Evolutionary conservation across 2,329 filamentous ascomycete genomes (phyloP), one percentile per base, ranked within the genome.

Genomic region (Cylindrodendrum hubeiense): DNA sequence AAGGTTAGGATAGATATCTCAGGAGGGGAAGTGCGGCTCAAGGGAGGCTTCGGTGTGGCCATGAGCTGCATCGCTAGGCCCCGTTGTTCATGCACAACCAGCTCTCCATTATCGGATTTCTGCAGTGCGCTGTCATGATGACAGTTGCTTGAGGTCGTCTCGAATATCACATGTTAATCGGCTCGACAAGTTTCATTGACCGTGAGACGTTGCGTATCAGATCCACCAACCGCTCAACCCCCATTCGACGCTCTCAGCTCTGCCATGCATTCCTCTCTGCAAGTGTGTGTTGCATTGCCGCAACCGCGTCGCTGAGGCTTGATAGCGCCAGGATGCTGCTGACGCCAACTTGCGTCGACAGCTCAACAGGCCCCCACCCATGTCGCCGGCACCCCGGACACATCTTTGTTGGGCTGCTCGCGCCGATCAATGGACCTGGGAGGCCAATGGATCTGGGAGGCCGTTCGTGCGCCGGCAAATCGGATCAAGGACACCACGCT

Each of bases 91-190:
- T 39, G 15, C 28, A n/a, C 47, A 34, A 19, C 26, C n/a, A 12
- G 49, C 47, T 44, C 37, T 50, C 60, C 49, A n/a, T 28, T 37
- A 34, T 57, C 41, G 21, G 44, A 51, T 37, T 24, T 26, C 46
- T 47, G 59, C 54, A 44, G 24, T 46, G 44, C 33, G 6, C 30
- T 54, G 57, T 49, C 58, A 55, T 61, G 51, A 55, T 61, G 47
- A 46, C 51, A 22, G 30, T 33, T 6, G 51, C 44, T 37, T 15
- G 51, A 49, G 26, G 30, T 33, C 44, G 52, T 37, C 24, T 39
- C 24, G 46, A 65, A 59, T 60, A 72, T 73, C 71, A 73, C 69
- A 73, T 73, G 71, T 61, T 44, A 73, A 72, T 63, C 41, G 24
- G 39, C 37, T 33, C 21, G 39, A 24, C 24, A 39, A 28, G 17